Evolutionary conservation across 306 rosid species (phyloP), one percentile per base, ranked within the genome.

Genomic region (Dalbergia cultrata): DNA sequence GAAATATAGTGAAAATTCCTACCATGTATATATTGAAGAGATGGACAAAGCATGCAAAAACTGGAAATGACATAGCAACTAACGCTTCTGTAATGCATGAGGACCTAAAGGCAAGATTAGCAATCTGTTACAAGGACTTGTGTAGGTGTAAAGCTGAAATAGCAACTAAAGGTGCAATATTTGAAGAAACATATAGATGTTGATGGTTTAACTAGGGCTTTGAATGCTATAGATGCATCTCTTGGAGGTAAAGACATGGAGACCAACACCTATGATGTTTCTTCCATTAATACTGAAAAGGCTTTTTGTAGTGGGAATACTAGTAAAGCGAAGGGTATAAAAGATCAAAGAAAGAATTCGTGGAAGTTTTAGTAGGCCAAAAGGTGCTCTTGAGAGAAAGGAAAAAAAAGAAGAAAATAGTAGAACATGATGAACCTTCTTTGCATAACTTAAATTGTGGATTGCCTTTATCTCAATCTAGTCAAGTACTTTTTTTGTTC

Each of bases 21-120:
- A 2, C 5, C 11, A 21, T 58, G 5, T 58, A 19, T 58, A 58
- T 57, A 57, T 8, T 57, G 9, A 58, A 19, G 14, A 58, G 63
- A 58, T 58, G 63, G 63, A 58, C 63, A 22, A 58, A 58, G 35
- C 35, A 58, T 58, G 64, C 35, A 58, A 58, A 8, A 21, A 21
- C 0, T 3, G 34, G 63, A 58, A 58, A 21, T 21, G 22, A 18
- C 39, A 41, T 41, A 41, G 45, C 45, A 6, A 41, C 45, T 41
- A 41, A 10, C 3, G 9, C 0, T 54, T 54, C 22, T 13, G 3
- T 17, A 54, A 54, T 6, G 10, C 9, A n/a, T 54, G 10, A n/a
- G 60, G 10, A n/a, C 8, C 60, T 10, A 7, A n/a, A 52, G 58
- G 19, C 1, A 14, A 5, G 8, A 52, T 13, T 14, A 4, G 8